Evolutionary conservation across 78 protist species (phyloP).

Genomic region (Dictyostelium intermedium): DNA sequence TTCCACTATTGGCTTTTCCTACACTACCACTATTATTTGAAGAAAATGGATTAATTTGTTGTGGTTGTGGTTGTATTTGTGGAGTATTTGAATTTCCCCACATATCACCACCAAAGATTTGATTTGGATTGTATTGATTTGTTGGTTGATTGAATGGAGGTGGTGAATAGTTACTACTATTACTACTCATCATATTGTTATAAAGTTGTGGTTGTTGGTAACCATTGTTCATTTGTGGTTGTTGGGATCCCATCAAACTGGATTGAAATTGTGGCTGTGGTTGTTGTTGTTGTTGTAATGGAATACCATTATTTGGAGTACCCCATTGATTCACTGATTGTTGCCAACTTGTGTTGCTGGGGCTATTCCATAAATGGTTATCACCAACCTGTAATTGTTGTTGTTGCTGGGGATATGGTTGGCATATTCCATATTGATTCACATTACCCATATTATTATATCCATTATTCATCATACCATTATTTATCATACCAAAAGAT

Average conservation of each 20-base stretch:
- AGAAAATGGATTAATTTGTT: background rate
- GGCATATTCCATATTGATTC: constrained; percentile 1
- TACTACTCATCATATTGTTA: constrained; percentile 3
- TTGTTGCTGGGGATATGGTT: background rate
- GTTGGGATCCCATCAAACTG: background rate
- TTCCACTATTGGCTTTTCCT: background rate
- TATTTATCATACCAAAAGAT: background rate
- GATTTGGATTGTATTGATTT: background rate
- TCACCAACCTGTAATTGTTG: background rate
- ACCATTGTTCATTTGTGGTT: background rate
- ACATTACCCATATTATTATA: background rate
- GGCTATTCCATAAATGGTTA: background rate
- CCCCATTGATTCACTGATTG: constrained; percentile 15
- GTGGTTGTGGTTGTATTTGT: constrained; percentile 1
- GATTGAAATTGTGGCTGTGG: background rate
- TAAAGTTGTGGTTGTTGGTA: constrained; percentile 3
- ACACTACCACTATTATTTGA: background rate
- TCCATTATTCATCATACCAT: background rate
- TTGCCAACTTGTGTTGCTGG: background rate
- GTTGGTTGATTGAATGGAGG: constrained; percentile 8
- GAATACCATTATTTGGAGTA: background rate
- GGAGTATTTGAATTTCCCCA: background rate
- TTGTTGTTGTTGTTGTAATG: background rate
- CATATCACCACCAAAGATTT: background rate
- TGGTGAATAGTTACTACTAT: background rate